A percentile compares a stretch with the other conserved stretches of the same genome.
phyloP scores from a whole-genome alignment of 768 basidiomycete species.

The Boletus tylopilopsis region DNA sequence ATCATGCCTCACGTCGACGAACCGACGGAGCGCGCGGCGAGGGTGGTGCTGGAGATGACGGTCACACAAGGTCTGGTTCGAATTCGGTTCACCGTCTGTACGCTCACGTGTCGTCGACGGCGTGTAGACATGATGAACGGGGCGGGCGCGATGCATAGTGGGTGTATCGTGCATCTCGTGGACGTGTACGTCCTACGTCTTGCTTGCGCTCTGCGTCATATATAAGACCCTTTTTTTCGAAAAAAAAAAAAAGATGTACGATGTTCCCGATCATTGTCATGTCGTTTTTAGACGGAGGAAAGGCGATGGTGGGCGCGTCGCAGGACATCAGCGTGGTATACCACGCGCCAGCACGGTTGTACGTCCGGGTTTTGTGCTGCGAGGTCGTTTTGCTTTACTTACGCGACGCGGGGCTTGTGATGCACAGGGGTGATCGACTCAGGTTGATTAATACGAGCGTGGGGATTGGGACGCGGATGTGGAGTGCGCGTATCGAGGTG shows the following conservation, averaged over 20 bases:
- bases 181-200: slow-evolving; percentile 37
- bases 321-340: slow-evolving; percentile 44
- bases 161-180: slow-evolving; percentile 41
- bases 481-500: slow-evolving; percentile 42
- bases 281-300: slow-evolving; percentile 31
- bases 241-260: too few relatives aligned
- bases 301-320: slow-evolving; percentile 36
- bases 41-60: slow-evolving; percentile 39
- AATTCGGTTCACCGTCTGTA: background rate
- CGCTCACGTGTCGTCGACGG: background rate
- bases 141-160: slow-evolving; percentile 37
- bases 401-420: background rate
- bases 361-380: slow-evolving; percentile 12
- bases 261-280: slow-evolving; percentile 36
- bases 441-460: slow-evolving; percentile 39
- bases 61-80: slow-evolving; percentile 40
- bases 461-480: slow-evolving; percentile 26
- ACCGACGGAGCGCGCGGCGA: slow-evolving; percentile 33
- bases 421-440: slow-evolving; percentile 42
- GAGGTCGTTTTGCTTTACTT: background rate
- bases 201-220: too few relatives aligned
- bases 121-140: slow-evolving; percentile 43
- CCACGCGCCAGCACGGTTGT: slow-evolving; percentile 41
- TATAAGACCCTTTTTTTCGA: too few relatives aligned
- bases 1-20: slow-evolving; percentile 36